Evolutionary conservation across 306 rosid genomes (phyloP).

Genomic region (Arachis stenosperma): DNA sequence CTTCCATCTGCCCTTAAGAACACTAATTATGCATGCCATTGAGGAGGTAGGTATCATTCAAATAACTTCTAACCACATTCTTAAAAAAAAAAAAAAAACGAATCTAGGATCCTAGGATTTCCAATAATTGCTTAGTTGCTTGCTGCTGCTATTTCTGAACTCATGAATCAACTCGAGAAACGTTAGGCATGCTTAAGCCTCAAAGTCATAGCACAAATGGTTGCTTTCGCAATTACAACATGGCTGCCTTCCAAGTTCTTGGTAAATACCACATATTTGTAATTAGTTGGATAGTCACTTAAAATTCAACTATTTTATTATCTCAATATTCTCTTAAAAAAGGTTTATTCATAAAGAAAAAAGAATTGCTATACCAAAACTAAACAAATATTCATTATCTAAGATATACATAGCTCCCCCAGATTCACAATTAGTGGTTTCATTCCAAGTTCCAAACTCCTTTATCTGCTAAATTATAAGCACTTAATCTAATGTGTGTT

Average conservation of each 20-base stretch:
- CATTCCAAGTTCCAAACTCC: not conserved
- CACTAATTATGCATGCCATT: not conserved
- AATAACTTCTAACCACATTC: not conserved
- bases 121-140: not conserved
- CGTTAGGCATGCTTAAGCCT: not conserved
- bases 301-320: not conserved
- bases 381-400: not conserved
- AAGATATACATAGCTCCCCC: not conserved
- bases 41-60: not conserved
- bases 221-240: not conserved
- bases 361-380: not conserved
- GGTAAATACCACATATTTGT: not conserved
- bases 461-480: not conserved
- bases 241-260: not conserved
- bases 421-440: not conserved
- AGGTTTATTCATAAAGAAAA: not conserved
- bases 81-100: not conserved
- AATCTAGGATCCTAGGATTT: not conserved
- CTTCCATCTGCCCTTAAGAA: not conserved
- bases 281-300: not conserved
- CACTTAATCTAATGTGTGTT: not conserved
- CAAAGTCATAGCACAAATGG: not conserved
- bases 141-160: not conserved
- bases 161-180: not conserved
- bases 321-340: not conserved